A percentile compares a stretch with the other conserved stretches of the same genome.
Evolutionary conservation across 225 moss, liverwort and hornwort species (phyloP).

Genomic region (Takakia lepidozioides): DNA sequence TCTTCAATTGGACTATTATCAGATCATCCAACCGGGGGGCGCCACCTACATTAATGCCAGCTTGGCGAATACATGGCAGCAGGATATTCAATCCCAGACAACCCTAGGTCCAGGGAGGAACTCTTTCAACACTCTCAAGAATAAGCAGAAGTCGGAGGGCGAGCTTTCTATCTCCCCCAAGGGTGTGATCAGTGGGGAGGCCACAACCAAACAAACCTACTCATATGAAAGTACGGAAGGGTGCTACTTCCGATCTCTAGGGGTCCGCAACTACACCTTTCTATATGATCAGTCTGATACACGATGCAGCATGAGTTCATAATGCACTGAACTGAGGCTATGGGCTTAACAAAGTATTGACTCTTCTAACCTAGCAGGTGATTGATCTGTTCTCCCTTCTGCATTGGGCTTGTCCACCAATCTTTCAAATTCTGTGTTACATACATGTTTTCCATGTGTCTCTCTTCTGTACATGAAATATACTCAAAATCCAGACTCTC

Average conservation of each 20-base stretch:
- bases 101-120: conserved; percentile 12
- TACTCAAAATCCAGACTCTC: no score
- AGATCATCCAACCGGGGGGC: conserved; percentile 20
- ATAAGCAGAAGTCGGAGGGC: conserved; percentile 47
- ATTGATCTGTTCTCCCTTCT: no score
- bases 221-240: conserved; percentile 55
- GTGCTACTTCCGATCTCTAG: conserved; percentile 57
- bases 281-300: conserved; percentile 40
- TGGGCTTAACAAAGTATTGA: no score
- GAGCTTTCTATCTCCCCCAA: conserved; percentile 41
- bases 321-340: conserved; percentile 1
- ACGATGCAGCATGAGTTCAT: conserved; percentile 24
- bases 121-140: conserved; percentile 49
- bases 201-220: conserved; percentile 52
- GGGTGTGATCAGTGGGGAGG: conserved; percentile 43
- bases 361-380: no score
- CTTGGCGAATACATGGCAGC: conserved; percentile 43
- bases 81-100: conserved; percentile 34
- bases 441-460: no score
- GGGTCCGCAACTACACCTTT: conserved; percentile 47
- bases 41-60: conserved; percentile 17
- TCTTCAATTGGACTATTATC: conserved; percentile 20
- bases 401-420: no score
- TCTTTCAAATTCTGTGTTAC: no score
- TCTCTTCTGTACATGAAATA: no score